Percentiles rank a stretch among this genome's conserved stretches.
phyloP scores from a whole-genome alignment of 2,329 filamentous ascomycete genomes.

The Aspergillus fumigatus region DNA sequence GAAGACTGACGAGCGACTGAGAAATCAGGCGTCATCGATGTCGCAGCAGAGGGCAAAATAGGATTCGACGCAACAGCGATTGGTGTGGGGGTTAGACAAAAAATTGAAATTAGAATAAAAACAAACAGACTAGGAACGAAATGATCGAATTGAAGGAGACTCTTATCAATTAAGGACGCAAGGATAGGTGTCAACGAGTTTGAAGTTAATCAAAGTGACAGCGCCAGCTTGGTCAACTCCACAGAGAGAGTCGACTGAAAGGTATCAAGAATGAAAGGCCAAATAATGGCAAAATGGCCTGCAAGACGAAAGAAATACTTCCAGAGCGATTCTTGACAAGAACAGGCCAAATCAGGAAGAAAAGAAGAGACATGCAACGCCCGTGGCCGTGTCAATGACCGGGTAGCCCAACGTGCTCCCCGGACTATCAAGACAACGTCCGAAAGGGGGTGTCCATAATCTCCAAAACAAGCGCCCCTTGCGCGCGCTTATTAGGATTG shows the following conservation, averaged over 20 bases:
- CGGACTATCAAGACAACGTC: conserved; percentile 21
- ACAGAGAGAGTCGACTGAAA: neutral
- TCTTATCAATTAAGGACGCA: neutral
- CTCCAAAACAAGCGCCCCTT: conserved; percentile 35
- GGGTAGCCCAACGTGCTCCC: conserved; percentile 19
- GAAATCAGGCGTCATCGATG: neutral
- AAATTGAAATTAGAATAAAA: neutral
- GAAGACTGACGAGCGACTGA: neutral
- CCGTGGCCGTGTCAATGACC: conserved; percentile 11
- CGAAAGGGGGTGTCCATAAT: conserved; percentile 28
- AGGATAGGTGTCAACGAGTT: neutral
- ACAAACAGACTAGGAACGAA: neutral
- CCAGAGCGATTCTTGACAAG: conserved; percentile 24
- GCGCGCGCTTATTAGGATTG: conserved; percentile 30
- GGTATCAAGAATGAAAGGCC: neutral
- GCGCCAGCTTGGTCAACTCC: neutral
- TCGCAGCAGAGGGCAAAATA: neutral
- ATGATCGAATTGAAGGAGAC: neutral
- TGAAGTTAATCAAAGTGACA: neutral
- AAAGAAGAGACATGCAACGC: conserved; percentile 4
- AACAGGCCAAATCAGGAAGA: conserved; percentile 6
- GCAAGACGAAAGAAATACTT: conserved; percentile 25
- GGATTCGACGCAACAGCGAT: neutral
- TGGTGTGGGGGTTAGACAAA: neutral
- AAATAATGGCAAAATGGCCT: conserved; percentile 13